Base-by-base conservation (phyloP, 2,329 filamentous ascomycete species). In the Westerdykella sp. region DNA sequence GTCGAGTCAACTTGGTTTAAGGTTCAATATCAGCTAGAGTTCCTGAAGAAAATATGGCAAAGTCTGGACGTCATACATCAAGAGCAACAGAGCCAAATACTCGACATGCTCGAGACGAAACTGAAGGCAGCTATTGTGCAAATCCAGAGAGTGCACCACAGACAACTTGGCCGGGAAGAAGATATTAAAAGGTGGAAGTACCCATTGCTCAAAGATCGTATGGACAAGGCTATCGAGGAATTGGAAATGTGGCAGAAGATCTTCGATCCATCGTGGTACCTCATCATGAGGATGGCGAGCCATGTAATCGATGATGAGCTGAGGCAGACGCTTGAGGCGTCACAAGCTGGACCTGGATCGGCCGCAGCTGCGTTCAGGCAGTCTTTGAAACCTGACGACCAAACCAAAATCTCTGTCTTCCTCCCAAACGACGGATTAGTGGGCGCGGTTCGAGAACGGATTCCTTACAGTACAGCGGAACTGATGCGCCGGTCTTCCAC, bases 241-340 rank as follows among this genome's bases (percentile, higher is more conserved):
- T 7, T 28, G n/a, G 34, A 48, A 14, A 34, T n/a, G 10, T 55
- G 48, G 48, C 50, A 55, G 39, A 30, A 28, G 12, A 18, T 40
- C 4, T 50, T 48, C 21, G 41, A 55, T 42, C 50, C 49, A 11
- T 42, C 42, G 1, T 55, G 50, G 53, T 52, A 38, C 25, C 35
- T 50, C 12, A 44, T 46, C 2, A 22, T 52, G 25, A 50, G 37
- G 31, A 48, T 48, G 13, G 43, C 47, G 5, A 44, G 39, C 14
- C 35, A 42, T 6, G 31, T 30, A 11, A 43, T 52, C 21, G 47
- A 52, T 39, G 23, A 42, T 5, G 42, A 41, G 16, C 22, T 47
- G 14, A 9, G 9, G 7, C 9, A 28, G 9, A 7, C 11, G 25
- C 9, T 7, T 5, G 25, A 28, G 9, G 25, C 7, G 9, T 12